Conservation (phyloP, 1,284 basidiomycete genomes). For the Ceratobasidium sp. region DNA sequence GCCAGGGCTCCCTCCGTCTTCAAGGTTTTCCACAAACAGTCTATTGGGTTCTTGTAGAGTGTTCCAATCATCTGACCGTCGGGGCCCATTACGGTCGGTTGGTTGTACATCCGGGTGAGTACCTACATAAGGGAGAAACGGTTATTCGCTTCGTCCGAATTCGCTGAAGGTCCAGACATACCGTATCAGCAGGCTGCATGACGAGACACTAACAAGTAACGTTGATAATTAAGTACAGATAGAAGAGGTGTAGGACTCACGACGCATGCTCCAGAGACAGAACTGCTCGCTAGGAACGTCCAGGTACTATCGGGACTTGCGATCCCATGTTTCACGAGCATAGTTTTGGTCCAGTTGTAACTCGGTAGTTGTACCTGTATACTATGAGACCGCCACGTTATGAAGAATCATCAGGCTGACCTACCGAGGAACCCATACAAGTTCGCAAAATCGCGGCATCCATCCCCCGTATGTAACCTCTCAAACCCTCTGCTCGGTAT, state of each 20-base stretch:
- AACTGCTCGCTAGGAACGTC: slow-evolving; percentile 90
- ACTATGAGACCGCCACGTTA: slow-evolving; percentile 8
- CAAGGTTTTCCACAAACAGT: slow-evolving; percentile 96
- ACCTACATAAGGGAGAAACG: slow-evolving; percentile 62
- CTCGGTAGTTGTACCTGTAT: slow-evolving; percentile 90
- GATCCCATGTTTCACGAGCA: slow-evolving; percentile 73
- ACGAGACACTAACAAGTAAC: slow-evolving; percentile 68
- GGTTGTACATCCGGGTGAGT: slow-evolving; percentile 96
- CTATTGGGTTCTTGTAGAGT: slow-evolving; percentile 91
- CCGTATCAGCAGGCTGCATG: slow-evolving; percentile 91
- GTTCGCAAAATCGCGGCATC: slow-evolving; percentile 94
- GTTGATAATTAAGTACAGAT: slow-evolving; percentile 44
- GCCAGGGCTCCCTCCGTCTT: slow-evolving; percentile 89
- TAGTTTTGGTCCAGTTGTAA: slow-evolving; percentile 91
- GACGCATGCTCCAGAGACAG: slow-evolving; percentile 91
- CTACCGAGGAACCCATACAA: slow-evolving; percentile 89
- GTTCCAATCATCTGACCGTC: slow-evolving; percentile 80
- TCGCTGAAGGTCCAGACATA: slow-evolving; percentile 56
- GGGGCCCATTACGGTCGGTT: slow-evolving; percentile 79
- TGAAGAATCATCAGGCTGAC: slow-evolving; percentile 47
- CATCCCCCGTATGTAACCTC: slow-evolving; percentile 88
- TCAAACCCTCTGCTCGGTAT: slow-evolving; percentile 76
- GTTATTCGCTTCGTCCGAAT: slow-evolving; percentile 52
- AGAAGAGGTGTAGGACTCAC: slow-evolving; percentile 61
- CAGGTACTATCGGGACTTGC: slow-evolving; percentile 78